These are phyloP conservation scores for Verticillium dahliae DNA, from an alignment of 2,329 filamentous ascomycete species.

Conservation along the genomic window DNA sequence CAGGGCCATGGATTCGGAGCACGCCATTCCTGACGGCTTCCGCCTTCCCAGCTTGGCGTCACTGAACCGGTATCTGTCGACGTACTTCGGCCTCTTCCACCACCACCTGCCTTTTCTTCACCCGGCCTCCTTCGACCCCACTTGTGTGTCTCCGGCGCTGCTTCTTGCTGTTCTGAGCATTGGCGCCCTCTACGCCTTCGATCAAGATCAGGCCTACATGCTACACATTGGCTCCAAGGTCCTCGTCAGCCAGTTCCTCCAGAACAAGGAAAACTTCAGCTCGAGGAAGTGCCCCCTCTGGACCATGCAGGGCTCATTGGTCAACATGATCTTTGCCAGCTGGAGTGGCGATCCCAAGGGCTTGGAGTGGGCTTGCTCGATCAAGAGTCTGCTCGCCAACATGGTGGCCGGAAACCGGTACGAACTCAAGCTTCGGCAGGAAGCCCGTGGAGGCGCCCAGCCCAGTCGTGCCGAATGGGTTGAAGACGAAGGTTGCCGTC, in stretches of 20 bases:
- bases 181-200: slow-evolving; percentile 91
- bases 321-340: slow-evolving; percentile 99
- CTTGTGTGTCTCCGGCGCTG: slow-evolving; percentile 72
- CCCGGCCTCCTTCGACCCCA: slow-evolving; percentile 81
- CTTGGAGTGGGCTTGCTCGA: slow-evolving; percentile 96
- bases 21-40: slow-evolving; percentile 81
- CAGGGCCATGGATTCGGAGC: slow-evolving; percentile 70
- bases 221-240: slow-evolving; percentile 97
- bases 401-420: slow-evolving; percentile 98
- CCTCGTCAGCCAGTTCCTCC: slow-evolving; percentile 90
- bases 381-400: slow-evolving; percentile 95
- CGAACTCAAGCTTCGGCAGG: slow-evolving; percentile 87
- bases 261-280: slow-evolving; percentile 98
- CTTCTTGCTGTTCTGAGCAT: slow-evolving; percentile 89
- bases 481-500: slow-evolving; percentile 90
- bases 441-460: slow-evolving; percentile 69
- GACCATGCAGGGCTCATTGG: slow-evolving; percentile 94
- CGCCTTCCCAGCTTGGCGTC: slow-evolving; percentile 73
- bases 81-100: slow-evolving; percentile 96
- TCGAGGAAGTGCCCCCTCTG: slow-evolving; percentile 94
- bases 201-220: slow-evolving; percentile 94
- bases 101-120: slow-evolving; percentile 95
- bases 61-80: slow-evolving; percentile 86
- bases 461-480: slow-evolving; percentile 89
- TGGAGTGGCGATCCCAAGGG: slow-evolving; percentile 98